Evolutionary conservation across 768 basidiomycete species (phyloP).

Genomic region (Lentinula detonsa): DNA sequence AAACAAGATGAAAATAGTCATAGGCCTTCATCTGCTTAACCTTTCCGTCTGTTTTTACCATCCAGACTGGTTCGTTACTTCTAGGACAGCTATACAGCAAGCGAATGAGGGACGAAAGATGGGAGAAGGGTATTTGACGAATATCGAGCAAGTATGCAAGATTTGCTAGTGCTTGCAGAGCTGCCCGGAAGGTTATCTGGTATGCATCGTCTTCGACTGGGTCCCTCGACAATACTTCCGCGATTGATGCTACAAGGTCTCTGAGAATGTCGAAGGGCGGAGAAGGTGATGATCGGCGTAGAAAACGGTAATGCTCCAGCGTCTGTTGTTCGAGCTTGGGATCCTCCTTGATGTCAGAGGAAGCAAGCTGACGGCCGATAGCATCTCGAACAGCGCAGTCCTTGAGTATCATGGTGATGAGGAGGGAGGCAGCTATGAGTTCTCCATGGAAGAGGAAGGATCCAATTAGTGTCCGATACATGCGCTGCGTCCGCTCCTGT

Average conservation of each 20-base stretch:
- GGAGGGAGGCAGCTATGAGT: constrained; percentile 42
- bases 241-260: constrained; percentile 26
- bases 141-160: constrained; percentile 47
- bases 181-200: constrained; percentile 20
- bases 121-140: constrained; percentile 37
- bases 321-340: background rate
- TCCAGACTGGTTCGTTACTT: constrained; percentile 31
- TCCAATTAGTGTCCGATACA: constrained; percentile 37
- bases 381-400: constrained; percentile 34
- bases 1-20: constrained; percentile 41
- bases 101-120: constrained; percentile 39
- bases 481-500: constrained; percentile 25
- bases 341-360: background rate
- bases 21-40: constrained; percentile 31
- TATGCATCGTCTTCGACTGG: constrained; percentile 11
- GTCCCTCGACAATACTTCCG: constrained; percentile 23
- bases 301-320: background rate
- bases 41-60: constrained; percentile 19
- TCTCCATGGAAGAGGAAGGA: constrained; percentile 49
- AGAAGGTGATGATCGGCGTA: constrained; percentile 6
- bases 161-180: constrained; percentile 58
- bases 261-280: constrained; percentile 14
- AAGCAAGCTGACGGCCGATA: constrained; percentile 15
- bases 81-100: constrained; percentile 42
- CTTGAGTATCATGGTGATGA: constrained; percentile 43